Percentiles rank a stretch among this genome's conserved stretches.
These are phyloP conservation scores for Chaetomium cochliodes DNA, from an alignment of 495 filamentous ascomycete species.

Conservation along the genomic window DNA sequence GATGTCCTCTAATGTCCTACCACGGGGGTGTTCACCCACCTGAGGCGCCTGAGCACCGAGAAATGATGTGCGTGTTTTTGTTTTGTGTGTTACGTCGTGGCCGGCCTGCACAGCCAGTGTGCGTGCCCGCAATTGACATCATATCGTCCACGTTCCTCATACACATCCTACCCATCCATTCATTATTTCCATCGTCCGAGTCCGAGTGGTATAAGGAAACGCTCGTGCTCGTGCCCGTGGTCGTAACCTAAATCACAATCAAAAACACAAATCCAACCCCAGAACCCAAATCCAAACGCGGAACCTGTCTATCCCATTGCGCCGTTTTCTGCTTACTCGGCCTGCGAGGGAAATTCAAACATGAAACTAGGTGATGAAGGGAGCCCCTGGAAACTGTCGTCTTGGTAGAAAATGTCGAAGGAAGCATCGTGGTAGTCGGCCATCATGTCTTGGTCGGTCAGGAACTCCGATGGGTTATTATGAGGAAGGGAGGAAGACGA, in stretches of 20 bases:
- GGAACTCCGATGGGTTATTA: slow-evolving; percentile 2
- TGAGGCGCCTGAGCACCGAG: neutral
- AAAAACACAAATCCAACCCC: neutral
- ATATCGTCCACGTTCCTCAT: neutral
- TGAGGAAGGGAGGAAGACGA: neutral
- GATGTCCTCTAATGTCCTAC: no score
- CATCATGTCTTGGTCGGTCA: slow-evolving; percentile 6
- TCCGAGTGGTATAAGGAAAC: neutral
- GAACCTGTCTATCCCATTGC: neutral
- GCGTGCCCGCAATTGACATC: neutral
- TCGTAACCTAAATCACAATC: neutral
- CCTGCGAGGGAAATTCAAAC: slow-evolving; percentile 14
- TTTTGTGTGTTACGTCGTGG: neutral
- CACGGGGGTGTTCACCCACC: no score
- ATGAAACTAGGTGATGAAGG: neutral
- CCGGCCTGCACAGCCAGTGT: neutral
- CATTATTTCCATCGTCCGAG: neutral
- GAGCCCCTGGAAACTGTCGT: neutral
- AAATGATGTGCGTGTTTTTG: neutral
- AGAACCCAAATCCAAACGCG: neutral
- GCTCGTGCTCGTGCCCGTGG: neutral
- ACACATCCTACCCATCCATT: neutral
- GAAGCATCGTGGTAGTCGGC: slow-evolving; percentile 6
- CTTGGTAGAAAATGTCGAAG: neutral
- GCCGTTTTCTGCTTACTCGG: neutral